Conservation (phyloP, 257 asterid species). For the Forsythia suspensa region DNA sequence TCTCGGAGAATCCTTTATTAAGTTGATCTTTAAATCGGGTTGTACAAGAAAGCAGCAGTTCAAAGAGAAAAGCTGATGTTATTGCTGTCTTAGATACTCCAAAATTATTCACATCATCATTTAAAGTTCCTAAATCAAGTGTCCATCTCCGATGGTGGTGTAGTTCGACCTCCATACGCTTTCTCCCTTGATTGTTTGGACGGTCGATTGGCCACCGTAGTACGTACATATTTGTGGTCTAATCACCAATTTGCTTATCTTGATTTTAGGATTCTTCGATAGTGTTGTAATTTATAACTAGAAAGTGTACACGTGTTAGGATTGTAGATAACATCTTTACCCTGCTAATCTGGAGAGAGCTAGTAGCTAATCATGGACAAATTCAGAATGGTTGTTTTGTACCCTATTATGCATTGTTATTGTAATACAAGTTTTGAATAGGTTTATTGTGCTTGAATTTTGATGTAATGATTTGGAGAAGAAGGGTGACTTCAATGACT, state of each 20-base stretch:
- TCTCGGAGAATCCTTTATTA: not conserved
- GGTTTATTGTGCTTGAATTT: no score
- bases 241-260: not conserved
- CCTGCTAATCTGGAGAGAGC: no score
- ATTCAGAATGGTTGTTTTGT: no score
- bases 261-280: constrained; percentile 9
- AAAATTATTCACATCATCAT: constrained; percentile 66
- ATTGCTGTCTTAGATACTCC: constrained; percentile 47
- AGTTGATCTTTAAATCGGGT: not conserved
- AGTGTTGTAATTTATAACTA: constrained; percentile 15
- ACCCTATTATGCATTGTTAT: no score
- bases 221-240: no score
- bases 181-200: no score
- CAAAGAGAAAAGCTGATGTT: constrained; percentile 51
- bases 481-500: not conserved
- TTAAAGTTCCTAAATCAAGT: constrained; percentile 75
- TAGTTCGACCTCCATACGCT: no score
- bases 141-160: not conserved
- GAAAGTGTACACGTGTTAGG: not conserved
- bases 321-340: no score
- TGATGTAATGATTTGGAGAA: not conserved
- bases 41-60: constrained; percentile 49
- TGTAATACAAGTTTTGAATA: no score
- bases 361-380: no score
- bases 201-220: no score